These are phyloP conservation scores for Diversispora epigaea DNA, from an alignment of 192 early-diverging fungal species.

Conservation along the genomic window DNA sequence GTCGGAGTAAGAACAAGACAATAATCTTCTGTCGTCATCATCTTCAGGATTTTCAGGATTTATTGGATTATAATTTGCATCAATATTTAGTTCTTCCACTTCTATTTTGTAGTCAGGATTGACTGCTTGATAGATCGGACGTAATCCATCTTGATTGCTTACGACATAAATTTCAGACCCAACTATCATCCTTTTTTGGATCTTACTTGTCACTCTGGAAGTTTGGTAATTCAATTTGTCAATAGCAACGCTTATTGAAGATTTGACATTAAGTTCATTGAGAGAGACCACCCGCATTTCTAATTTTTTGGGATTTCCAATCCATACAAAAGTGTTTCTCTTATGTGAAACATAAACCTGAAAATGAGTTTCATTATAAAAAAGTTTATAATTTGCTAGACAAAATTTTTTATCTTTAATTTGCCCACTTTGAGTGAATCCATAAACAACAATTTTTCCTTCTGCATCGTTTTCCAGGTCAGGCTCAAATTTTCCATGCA, in stretches of 20 bases:
- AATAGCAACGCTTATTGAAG: not conserved
- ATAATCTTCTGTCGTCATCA: not conserved
- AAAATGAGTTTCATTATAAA: not conserved
- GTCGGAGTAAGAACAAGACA: not conserved
- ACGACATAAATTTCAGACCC: conserved; percentile 5
- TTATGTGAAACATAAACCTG: not conserved
- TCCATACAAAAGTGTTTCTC: conserved; percentile 1
- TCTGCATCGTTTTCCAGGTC: not conserved
- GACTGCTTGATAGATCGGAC: not conserved
- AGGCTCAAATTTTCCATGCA: not conserved
- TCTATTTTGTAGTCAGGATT: not conserved
- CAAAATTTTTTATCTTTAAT: not conserved
- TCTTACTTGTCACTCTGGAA: not conserved
- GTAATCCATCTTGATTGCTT: not conserved
- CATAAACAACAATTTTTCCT: not conserved
- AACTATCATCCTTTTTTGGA: not conserved
- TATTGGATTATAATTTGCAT: not conserved
- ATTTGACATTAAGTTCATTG: not conserved
- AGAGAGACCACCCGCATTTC: not conserved
- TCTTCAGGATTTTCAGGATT: not conserved
- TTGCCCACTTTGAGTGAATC: not conserved
- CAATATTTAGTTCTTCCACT: not conserved
- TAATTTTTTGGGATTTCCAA: not conserved
- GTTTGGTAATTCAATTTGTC: not conserved
- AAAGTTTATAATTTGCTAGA: not conserved